Base-by-base conservation (phyloP, 352 stramenopile genomes). In the Phytophthora pisi region DNA sequence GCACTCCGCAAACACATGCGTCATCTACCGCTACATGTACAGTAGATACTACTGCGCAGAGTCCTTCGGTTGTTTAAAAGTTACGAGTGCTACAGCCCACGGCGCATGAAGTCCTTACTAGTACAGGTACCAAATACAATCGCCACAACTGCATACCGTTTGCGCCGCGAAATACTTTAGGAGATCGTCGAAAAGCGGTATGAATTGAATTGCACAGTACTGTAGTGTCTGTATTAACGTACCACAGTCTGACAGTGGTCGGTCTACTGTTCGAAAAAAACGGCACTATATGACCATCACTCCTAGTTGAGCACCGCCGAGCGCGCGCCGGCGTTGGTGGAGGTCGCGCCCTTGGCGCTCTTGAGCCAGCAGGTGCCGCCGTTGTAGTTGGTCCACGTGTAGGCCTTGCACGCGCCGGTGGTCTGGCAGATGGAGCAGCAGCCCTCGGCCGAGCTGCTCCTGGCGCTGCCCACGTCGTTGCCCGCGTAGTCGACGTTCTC, bases 301-400 rank as follows among this genome's bases (percentile, higher is more conserved):
- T 40, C 11, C 16, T 66, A 75, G 43, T 36, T 66, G 20, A 73
- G 58, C 50, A 64, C 52, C 23, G 69, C 64, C 4, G 58, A 70
- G 31, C 57, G 64, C 2, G 59, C 58, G 5, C 64, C 64, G 6
- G 59, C 43, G 36, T 23, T 70, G 26, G 50, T 57, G 3, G 42
- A 64, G 18, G 54, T 2, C 38, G 42, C 50, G 1, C 65, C 69
- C 57, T 77, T 79, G 11, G 23, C 31, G 30, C 56, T 75, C 66
- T 87, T 84, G 16, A 84, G 62, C 79, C 79, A 85, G 66, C 79
- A 81, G 13, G 72, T 77, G 5, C 76, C 68, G 23, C 77, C 68
- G 34, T 76, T 73, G 53, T 72, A 80, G 50, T 70, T 75, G 26
- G 76, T 81, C 76, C 76, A 87, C 8, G 74, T 78, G 68, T 66